Evolutionary conservation across 1,139 yeast species (phyloP).

Genomic region (Pichia sp.): DNA sequence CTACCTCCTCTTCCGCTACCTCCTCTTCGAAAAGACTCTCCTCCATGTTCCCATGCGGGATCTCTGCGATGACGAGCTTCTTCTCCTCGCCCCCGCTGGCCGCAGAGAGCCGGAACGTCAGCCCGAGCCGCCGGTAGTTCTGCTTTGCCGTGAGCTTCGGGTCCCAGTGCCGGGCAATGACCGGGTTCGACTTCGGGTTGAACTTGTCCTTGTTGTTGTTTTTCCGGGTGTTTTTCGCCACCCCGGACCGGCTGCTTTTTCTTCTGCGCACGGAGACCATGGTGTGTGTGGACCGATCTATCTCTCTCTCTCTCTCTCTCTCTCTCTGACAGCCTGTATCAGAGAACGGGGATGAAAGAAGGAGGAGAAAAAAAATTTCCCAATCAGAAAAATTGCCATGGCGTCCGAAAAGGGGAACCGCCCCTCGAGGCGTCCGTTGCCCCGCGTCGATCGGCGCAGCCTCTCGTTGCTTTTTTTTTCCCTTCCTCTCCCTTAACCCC

Average conservation of each 20-base stretch:
- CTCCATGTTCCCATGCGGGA: conserved; percentile 29
- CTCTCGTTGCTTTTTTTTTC: no score
- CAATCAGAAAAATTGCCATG: no score
- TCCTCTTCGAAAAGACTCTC: conserved; percentile 25
- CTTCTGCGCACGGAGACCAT: conserved; percentile 86
- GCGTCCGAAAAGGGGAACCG: no score
- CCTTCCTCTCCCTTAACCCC: no score
- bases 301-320: no score
- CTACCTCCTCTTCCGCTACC: conserved; percentile 31
- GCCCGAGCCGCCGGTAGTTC: conserved; percentile 75
- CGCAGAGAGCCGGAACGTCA: conserved; percentile 60
- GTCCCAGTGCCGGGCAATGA: conserved; percentile 91
- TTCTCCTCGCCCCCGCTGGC: conserved; percentile 68
- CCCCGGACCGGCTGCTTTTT: conserved; percentile 73
- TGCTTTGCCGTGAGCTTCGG: conserved; percentile 73
- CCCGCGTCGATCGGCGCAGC: conserved; percentile 1
- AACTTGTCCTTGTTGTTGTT: conserved; percentile 55
- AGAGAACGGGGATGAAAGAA: no score
- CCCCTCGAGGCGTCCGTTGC: no score
- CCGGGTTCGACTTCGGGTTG: conserved; percentile 66
- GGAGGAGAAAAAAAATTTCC: no score
- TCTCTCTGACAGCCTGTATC: no score
- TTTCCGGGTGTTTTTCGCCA: conserved; percentile 64
- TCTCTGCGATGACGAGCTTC: conserved; percentile 34
- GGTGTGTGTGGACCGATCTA: no score